Evolutionary conservation across 2,329 filamentous ascomycete genomes (phyloP).

Genomic region (Cytospora mali): DNA sequence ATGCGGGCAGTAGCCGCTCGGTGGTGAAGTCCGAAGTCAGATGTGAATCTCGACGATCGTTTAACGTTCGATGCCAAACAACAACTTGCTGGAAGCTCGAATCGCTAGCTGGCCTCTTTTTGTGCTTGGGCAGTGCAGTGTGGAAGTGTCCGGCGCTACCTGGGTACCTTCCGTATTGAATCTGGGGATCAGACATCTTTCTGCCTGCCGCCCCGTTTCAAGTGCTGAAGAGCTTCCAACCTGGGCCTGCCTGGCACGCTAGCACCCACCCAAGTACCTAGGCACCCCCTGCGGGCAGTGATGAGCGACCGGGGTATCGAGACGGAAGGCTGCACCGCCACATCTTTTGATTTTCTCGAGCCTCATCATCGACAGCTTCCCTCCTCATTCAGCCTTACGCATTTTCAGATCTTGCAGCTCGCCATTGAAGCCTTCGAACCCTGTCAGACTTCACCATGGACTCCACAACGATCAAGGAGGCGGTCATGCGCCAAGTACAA

Average conservation of each 20-base stretch:
- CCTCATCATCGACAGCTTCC: slow-evolving; percentile 25
- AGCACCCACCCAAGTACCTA: neutral
- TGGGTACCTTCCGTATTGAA: slow-evolving; percentile 18
- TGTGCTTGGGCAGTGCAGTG: slow-evolving; percentile 16
- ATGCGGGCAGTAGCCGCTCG: slow-evolving; percentile 25
- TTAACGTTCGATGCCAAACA: neutral
- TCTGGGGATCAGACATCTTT: slow-evolving; percentile 17
- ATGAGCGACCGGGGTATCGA: slow-evolving; percentile 15
- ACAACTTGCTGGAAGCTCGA: slow-evolving; percentile 22
- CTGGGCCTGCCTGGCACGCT: slow-evolving; percentile 4
- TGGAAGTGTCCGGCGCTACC: neutral
- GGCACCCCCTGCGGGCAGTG: slow-evolving; percentile 20
- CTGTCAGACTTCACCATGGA: slow-evolving; percentile 49
- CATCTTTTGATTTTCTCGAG: slow-evolving; percentile 27
- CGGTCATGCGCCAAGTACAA: slow-evolving; percentile 67
- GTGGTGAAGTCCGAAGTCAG: slow-evolving; percentile 18
- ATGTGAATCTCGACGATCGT: slow-evolving; percentile 18
- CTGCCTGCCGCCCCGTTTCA: slow-evolving; percentile 10
- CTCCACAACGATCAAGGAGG: slow-evolving; percentile 60
- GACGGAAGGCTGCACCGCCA: slow-evolving; percentile 25
- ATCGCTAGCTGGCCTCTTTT: slow-evolving; percentile 36
- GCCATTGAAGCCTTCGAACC: neutral
- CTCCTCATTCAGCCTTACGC: slow-evolving; percentile 10
- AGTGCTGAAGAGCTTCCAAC: neutral
- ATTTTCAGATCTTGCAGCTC: neutral